These are phyloP conservation scores for Tricholoma bakamatsutake DNA, from an alignment of 768 basidiomycete genomes.

Conservation along the genomic window DNA sequence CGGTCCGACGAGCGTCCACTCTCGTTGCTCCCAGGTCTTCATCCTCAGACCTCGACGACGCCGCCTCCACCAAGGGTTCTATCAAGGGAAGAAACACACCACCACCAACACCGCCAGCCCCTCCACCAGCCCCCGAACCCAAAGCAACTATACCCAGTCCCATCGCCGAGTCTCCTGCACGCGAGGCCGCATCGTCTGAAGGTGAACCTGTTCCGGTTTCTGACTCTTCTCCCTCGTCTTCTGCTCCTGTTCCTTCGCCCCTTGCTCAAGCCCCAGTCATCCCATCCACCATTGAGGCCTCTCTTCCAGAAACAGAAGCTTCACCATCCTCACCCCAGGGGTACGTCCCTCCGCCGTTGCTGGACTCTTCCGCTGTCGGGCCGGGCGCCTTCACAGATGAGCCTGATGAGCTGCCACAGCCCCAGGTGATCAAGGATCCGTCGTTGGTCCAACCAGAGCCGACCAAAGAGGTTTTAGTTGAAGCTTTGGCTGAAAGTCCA, in stretches of 20 bases:
- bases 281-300: constrained; percentile 2
- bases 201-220: constrained; percentile 28
- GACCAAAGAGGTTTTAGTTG: constrained; percentile 5
- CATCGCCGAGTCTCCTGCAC: constrained; percentile 63
- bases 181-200: constrained; percentile 41
- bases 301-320: not conserved
- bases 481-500: constrained; percentile 4
- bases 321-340: constrained; percentile 13
- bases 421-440: constrained; percentile 25
- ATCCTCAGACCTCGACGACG: constrained; percentile 20
- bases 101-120: constrained; percentile 14
- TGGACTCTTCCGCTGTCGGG: constrained; percentile 34
- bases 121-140: constrained; percentile 18
- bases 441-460: constrained; percentile 16
- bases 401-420: constrained; percentile 37
- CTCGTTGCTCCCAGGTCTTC: constrained; percentile 32
- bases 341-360: constrained; percentile 33
- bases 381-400: constrained; percentile 50
- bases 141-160: constrained; percentile 44
- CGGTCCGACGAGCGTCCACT: constrained; percentile 57
- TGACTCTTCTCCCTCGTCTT: not conserved
- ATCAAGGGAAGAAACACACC: constrained; percentile 18
- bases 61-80: constrained; percentile 22
- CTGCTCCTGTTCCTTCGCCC: constrained; percentile 34
- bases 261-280: constrained; percentile 27